Conservation (phyloP, 176 grass and related monocot species). For the Phyllostachys edulis region DNA sequence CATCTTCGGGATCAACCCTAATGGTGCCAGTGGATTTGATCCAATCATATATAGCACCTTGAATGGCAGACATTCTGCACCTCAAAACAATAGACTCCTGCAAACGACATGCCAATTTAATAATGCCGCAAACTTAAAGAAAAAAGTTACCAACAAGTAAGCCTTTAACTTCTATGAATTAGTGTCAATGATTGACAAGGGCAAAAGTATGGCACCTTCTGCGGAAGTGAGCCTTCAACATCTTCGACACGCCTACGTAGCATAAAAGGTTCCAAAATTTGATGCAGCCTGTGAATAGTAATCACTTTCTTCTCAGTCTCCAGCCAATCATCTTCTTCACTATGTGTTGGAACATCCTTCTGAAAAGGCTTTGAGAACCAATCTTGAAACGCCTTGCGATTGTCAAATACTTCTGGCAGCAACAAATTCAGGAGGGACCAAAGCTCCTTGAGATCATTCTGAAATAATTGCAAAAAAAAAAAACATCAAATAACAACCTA, state of each 20-base stretch:
- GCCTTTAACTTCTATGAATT: not conserved
- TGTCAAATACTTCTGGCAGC: conserved; percentile 98
- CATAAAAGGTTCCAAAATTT: conserved; percentile 99
- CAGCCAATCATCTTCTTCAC: conserved; percentile 89
- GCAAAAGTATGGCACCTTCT: conserved; percentile 59
- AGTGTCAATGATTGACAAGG: conserved; percentile 1
- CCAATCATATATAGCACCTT: conserved; percentile 96
- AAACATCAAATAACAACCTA: conserved; percentile 14
- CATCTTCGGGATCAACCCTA: conserved; percentile 98
- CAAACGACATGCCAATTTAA: conserved; percentile 33
- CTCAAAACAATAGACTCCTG: conserved; percentile 91
- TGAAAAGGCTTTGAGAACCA: conserved; percentile 99
- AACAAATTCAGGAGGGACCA: conserved; percentile 98
- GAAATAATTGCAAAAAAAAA: conserved; percentile 16
- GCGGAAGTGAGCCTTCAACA: conserved; percentile 97
- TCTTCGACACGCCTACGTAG: conserved; percentile 92
- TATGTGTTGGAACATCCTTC: conserved; percentile 65
- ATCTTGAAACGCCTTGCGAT: conserved; percentile 97
- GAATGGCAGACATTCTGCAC: conserved; percentile 97
- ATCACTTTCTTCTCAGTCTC: conserved; percentile 99
- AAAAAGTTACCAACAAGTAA: not conserved
- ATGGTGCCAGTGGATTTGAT: conserved; percentile 99
- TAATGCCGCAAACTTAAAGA: not conserved
- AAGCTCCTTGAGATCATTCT: conserved; percentile 99
- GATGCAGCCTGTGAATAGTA: conserved; percentile 94